A percentile compares a stretch with the other conserved stretches of the same genome.
Conservation (phyloP, 805 yeast species). For the Candida tallmaniae region DNA sequence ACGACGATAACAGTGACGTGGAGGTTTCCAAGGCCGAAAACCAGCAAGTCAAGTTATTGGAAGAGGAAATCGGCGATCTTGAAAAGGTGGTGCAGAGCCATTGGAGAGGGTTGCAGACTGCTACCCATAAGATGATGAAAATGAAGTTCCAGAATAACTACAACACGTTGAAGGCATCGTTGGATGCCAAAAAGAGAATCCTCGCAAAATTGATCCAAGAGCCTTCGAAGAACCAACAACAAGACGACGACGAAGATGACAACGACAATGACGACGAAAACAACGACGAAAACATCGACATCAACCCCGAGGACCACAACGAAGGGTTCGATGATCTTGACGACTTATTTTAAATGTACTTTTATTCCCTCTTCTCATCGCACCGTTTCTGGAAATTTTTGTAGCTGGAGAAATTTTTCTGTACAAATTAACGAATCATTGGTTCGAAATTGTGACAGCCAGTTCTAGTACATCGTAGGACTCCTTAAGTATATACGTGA, state of each 20-base stretch:
- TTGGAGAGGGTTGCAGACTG: constrained; percentile 63
- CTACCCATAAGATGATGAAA: constrained; percentile 78
- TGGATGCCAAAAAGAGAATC: constrained; percentile 74
- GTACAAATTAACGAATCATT: too few species aligned
- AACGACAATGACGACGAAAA: constrained; percentile 24
- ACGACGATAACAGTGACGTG: constrained; percentile 45
- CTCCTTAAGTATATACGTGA: too few species aligned
- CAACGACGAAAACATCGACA: constrained; percentile 27
- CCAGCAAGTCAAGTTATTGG: constrained; percentile 55
- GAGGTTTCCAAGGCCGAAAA: constrained; percentile 51
- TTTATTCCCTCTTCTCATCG: too few species aligned
- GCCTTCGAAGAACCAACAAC: constrained; percentile 20
- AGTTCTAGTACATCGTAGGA: too few species aligned
- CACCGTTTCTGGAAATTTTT: too few species aligned
- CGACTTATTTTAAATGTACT: constrained; percentile 33
- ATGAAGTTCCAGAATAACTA: constrained; percentile 82
- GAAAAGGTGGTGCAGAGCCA: constrained; percentile 74
- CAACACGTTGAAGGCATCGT: constrained; percentile 70
- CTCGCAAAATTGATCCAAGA: constrained; percentile 34
- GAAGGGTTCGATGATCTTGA: constrained; percentile 32
- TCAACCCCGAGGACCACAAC: constrained; percentile 23
- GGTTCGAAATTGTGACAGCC: too few species aligned
- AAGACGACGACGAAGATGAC: constrained; percentile 17
- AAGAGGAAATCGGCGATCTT: constrained; percentile 82
- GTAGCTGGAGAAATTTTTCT: too few species aligned